Evolutionary conservation across 148 eudicot genomes (phyloP).

Genomic region (Rhododendron henanense): DNA sequence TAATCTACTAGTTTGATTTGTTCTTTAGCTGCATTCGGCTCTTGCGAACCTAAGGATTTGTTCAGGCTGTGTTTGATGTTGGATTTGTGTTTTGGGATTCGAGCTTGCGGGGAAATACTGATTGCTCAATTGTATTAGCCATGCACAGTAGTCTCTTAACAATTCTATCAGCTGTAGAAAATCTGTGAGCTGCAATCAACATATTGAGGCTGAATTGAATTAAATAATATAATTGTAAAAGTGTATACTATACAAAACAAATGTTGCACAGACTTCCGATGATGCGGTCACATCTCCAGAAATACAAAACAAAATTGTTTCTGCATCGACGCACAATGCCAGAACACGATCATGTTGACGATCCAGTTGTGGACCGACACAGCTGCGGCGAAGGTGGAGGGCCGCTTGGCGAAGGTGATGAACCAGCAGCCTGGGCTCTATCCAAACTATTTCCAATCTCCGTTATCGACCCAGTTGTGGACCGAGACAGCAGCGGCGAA

Average conservation of each 20-base stretch:
- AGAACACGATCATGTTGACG: background rate
- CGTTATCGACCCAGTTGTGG: constrained; percentile 16
- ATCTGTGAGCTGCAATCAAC: background rate
- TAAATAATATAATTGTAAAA: background rate
- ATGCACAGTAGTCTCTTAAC: background rate
- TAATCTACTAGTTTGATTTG: background rate
- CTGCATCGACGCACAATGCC: background rate
- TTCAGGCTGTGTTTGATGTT: background rate
- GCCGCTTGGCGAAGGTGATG: background rate
- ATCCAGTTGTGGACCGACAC: constrained; percentile 28
- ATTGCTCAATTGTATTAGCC: background rate
- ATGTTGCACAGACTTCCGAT: background rate
- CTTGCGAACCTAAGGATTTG: background rate
- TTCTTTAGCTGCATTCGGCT: background rate
- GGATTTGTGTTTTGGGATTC: background rate
- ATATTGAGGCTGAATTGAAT: background rate
- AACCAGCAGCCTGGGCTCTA: background rate
- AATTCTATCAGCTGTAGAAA: background rate
- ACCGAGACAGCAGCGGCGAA: constrained; percentile 28
- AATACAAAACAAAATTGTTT: background rate
- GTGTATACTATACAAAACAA: background rate
- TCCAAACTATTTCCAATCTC: background rate
- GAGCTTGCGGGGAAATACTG: background rate
- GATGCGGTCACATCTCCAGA: background rate
- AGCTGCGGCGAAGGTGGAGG: constrained; percentile 29